A percentile compares a stretch with the other conserved stretches of the same genome.
phyloP scores from a whole-genome alignment of 768 basidiomycete species.

The Cyathus striatus region DNA sequence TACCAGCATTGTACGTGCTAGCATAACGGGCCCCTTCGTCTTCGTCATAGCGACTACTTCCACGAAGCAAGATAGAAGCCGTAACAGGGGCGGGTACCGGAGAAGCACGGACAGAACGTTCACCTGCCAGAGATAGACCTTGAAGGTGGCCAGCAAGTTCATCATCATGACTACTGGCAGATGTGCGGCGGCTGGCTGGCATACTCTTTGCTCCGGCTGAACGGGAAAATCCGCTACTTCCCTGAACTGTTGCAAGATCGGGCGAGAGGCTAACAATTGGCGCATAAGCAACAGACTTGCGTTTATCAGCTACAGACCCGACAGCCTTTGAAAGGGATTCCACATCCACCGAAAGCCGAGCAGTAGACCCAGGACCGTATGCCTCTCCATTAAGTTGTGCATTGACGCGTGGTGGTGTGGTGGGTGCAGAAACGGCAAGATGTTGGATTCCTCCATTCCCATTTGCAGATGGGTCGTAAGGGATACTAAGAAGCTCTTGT shows the following conservation, averaged over 20 bases:
- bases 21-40: constrained; percentile 58
- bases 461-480: constrained; percentile 50
- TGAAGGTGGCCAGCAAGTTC: constrained; percentile 75
- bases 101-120: constrained; percentile 51
- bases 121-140: constrained; percentile 62
- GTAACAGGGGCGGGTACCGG: constrained; percentile 48
- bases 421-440: constrained; percentile 84
- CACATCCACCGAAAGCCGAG: constrained; percentile 48
- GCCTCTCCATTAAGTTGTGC: constrained; percentile 60
- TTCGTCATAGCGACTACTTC: constrained; percentile 45
- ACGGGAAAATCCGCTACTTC: constrained; percentile 51
- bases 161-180: constrained; percentile 83
- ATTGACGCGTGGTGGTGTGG: constrained; percentile 79
- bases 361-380: constrained; percentile 34
- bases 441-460: constrained; percentile 56
- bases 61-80: constrained; percentile 49
- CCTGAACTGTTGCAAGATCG: constrained; percentile 45
- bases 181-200: constrained; percentile 88
- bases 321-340: constrained; percentile 67
- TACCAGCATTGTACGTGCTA: constrained; percentile 71
- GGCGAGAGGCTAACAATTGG: constrained; percentile 73
- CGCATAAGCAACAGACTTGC: constrained; percentile 84
- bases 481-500: constrained; percentile 75
- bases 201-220: constrained; percentile 83
- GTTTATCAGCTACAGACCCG: constrained; percentile 66